Base-by-base conservation (phyloP, 2,329 filamentous ascomycete genomes). In the Cladosporium sp. region DNA sequence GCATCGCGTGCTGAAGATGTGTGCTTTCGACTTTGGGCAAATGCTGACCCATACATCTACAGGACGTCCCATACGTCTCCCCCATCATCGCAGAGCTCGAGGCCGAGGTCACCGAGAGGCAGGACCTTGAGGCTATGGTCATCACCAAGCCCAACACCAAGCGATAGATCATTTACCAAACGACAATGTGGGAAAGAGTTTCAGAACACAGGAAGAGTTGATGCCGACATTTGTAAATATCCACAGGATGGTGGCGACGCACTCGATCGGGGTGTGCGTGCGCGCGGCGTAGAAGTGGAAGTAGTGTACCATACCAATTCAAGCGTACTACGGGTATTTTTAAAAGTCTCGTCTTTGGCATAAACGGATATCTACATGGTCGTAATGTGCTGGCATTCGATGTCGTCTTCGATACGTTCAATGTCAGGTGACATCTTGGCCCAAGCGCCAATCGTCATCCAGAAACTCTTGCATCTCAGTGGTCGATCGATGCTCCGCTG, bases 1-100 rank as follows among this genome's bases (percentile, higher is more conserved):
- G 8, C 36, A 38, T 15, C 18, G 36, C 36, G 36, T 15, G n/a
- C n/a, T n/a, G 5, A 27, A 9, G 22, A 27, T 9, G 9, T 9
- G 9, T 27, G 22, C 4, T 27, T 27, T 27, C 22, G 9, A 9
- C 22, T 5, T 9, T 32, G 20, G 25, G 7, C 33, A 30, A 27
- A 6, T 6, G 36, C 40, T 51, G 25, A 46, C 33, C 12, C 27
- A 22, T 19, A 13, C 29, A 29, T 15, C 18, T 49, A 51, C 67
- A 88, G 84, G 85, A 88, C 62, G 64, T 73, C 53, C 74, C 75
- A 62, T 88, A 88, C 68, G 76, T 88, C 43, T 76, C 75, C 60
- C 78, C 79, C 32, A 79, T 86, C 67, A 86, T 88, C 69, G 72
- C 75, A 59, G 80, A 85, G 68, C 79, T 88, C 62, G 82, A 86